phyloP scores from a whole-genome alignment of 2,329 filamentous ascomycete species.

The Diaporthe sp. region DNA sequence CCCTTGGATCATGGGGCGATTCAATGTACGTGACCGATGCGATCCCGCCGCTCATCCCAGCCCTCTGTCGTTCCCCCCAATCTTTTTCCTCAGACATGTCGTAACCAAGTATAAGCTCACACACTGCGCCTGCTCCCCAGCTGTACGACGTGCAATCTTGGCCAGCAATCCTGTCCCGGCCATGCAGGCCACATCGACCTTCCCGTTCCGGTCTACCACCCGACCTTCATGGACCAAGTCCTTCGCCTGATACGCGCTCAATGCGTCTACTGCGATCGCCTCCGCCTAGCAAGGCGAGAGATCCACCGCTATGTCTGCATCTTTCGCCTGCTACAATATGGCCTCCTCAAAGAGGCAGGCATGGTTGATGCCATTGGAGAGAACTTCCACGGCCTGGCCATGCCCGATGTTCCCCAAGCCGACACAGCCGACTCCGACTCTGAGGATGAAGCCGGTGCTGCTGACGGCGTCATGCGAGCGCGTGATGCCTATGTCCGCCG shows the following conservation, averaged over 20 bases:
- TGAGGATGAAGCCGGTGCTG: slow-evolving; percentile 65
- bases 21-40: slow-evolving; percentile 72
- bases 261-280: slow-evolving; percentile 90
- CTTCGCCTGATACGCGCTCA: slow-evolving; percentile 87
- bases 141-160: slow-evolving; percentile 93
- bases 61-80: neutral
- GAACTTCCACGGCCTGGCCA: slow-evolving; percentile 59
- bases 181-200: slow-evolving; percentile 97
- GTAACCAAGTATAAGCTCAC: neutral
- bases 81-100: neutral
- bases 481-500: slow-evolving; percentile 79
- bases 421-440: slow-evolving; percentile 74
- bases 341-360: slow-evolving; percentile 79
- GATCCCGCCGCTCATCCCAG: neutral
- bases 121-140: slow-evolving; percentile 58
- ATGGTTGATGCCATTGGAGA: slow-evolving; percentile 68
- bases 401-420: slow-evolving; percentile 55
- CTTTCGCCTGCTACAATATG: slow-evolving; percentile 86
- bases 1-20: slow-evolving; percentile 90
- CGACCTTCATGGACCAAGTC: slow-evolving; percentile 95
- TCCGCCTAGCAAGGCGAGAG: slow-evolving; percentile 82
- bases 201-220: slow-evolving; percentile 93
- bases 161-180: slow-evolving; percentile 85
- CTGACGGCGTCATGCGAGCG: slow-evolving; percentile 67
- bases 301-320: slow-evolving; percentile 87